Evolutionary conservation across 495 filamentous ascomycete species (phyloP), one percentile per base, ranked within the genome.

Genomic region (Jackrogersella minutella): DNA sequence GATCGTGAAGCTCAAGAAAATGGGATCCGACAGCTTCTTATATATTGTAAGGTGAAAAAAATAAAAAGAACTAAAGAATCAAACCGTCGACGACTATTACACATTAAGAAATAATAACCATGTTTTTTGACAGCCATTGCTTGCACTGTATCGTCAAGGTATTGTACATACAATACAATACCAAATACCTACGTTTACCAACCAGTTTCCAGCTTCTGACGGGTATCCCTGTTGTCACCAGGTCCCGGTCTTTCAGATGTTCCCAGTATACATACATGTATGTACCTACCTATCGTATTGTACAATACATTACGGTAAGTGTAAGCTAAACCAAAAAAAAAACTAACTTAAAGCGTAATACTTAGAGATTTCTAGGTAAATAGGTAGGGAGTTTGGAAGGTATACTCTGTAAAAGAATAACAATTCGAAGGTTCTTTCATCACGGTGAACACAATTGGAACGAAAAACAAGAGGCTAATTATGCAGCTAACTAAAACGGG

Each of bases 381-480:
- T 19, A 22, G 10, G 22, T 44, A 21, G 26, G 0, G 21, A 51
- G n/a, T 3, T 4, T 33, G 28, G 14, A 51, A 51, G 47, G 49
- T 1, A 22, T 2, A 52, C 17, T 5, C n/a, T 3, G 36, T n/a
- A 17, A 66, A 56, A 58, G 52, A 69, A 60, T 59, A 44, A 57
- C 41, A 37, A 58, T 62, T n/a, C 53, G 59, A 62, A 69, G 67
- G 64, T 60, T 66, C 66, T 62, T 69, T 65, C 66, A 65, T 69
- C 66, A 69, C 66, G 66, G 66, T 69, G 66, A 69, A 68, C 64
- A 56, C 66, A 66, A 74, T 54, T 58, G 72, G 70, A 71, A 74
- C 65, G 24, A 3, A 49, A 64, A 69, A 60, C 31, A 37, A 55
- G 63, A 70, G 63, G 62, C 69, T 67, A 66, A 64, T 13, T 26